phyloP scores from a whole-genome alignment of 2,329 filamentous ascomycete species.

The Colletotrichum shisoi region DNA sequence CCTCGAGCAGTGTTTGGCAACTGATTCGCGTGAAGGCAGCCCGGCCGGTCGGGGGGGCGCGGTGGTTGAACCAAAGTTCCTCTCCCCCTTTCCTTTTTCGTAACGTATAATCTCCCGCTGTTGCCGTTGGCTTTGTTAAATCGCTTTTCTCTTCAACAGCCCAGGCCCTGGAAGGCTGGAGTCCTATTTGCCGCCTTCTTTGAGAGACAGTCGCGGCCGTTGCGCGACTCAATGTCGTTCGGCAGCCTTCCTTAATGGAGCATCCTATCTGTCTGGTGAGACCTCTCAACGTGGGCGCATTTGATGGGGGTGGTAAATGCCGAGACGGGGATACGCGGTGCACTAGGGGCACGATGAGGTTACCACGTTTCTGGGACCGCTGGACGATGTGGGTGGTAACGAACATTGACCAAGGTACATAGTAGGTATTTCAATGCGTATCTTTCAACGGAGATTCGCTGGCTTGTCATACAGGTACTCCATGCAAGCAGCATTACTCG shows the following conservation, averaged over 20 bases:
- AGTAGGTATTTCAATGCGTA: background rate
- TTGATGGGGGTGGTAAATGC: conserved; percentile 14
- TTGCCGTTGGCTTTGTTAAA: background rate
- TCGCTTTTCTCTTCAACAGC: conserved; percentile 15
- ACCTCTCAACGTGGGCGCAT: background rate
- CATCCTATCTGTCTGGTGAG: background rate
- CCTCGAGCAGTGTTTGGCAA: background rate
- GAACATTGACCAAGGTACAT: background rate
- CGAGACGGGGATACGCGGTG: conserved; percentile 16
- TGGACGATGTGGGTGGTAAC: background rate
- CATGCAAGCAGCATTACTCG: conserved; percentile 1
- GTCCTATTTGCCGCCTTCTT: conserved; percentile 11
- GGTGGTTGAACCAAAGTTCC: conserved; percentile 9
- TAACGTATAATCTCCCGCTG: conserved; percentile 1
- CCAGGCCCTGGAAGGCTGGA: background rate
- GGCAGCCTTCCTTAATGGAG: conserved; percentile 1
- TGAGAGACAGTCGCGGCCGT: background rate
- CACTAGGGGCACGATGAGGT: conserved; percentile 9
- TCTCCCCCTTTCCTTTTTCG: conserved; percentile 9
- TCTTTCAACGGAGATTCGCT: background rate
- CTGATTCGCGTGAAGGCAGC: background rate
- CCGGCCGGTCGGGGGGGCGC: background rate
- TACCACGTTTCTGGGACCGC: conserved; percentile 27
- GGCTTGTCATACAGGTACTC: conserved; percentile 7
- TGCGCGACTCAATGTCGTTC: conserved; percentile 9